Conservation (phyloP, 139 green algal species). For the Zygnema circumcarinatum region DNA sequence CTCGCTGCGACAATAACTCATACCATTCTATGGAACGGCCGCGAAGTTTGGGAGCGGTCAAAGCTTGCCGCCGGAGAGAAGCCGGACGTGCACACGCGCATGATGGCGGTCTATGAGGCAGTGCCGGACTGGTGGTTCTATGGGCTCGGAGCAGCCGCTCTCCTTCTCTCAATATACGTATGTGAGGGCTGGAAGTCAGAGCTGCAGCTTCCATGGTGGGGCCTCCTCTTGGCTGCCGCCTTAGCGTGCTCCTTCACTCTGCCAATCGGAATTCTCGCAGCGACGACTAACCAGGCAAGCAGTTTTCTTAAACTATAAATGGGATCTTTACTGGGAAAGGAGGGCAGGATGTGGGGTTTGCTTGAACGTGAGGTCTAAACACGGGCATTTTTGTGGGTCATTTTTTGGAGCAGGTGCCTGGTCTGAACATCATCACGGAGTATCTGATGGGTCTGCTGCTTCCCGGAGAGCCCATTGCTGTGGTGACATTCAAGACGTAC, state of each 20-base stretch:
- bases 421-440: slow-evolving; percentile 52
- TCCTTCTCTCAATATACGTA: slow-evolving; percentile 20
- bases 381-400: too few relatives aligned
- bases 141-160: background rate
- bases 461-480: slow-evolving; percentile 19
- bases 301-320: too few relatives aligned
- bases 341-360: too few relatives aligned
- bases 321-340: too few relatives aligned
- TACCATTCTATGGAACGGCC: slow-evolving; percentile 20
- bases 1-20: slow-evolving; percentile 17
- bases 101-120: background rate
- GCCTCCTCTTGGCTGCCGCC: slow-evolving; percentile 19
- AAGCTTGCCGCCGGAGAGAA: background rate
- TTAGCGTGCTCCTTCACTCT: slow-evolving; percentile 36
- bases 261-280: slow-evolving; percentile 37
- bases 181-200: background rate
- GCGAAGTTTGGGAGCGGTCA: slow-evolving; percentile 5
- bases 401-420: slow-evolving; percentile 19
- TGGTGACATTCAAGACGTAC: slow-evolving; percentile 42
- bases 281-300: slow-evolving; percentile 37
- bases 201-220: slow-evolving; percentile 50
- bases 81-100: background rate
- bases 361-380: too few relatives aligned
- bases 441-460: slow-evolving; percentile 36
- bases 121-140: background rate